phyloP scores from a whole-genome alignment of 2,329 filamentous ascomycete species.

The Lachnellula subtilissima region DNA sequence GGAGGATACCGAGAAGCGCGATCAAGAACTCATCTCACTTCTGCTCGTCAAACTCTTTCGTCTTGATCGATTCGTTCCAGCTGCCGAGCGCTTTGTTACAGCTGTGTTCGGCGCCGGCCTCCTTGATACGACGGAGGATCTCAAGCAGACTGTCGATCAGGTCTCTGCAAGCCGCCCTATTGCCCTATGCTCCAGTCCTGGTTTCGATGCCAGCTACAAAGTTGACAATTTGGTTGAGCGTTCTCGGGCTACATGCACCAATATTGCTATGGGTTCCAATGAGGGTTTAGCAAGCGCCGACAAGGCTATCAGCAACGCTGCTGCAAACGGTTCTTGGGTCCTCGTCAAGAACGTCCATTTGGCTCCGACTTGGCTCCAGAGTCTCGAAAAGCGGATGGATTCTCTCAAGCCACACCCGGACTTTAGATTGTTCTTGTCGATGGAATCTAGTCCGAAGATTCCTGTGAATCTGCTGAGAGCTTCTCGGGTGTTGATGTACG shows the following conservation, averaged over 20 bases:
- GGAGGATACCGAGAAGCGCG: slow-evolving; percentile 56
- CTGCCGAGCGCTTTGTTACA: slow-evolving; percentile 83
- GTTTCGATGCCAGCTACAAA: slow-evolving; percentile 98
- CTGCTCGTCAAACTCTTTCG: slow-evolving; percentile 92
- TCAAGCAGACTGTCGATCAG: slow-evolving; percentile 78
- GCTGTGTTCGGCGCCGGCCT: slow-evolving; percentile 79
- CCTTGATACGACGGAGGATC: slow-evolving; percentile 78
- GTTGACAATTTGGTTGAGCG: slow-evolving; percentile 91
- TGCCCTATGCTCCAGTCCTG: slow-evolving; percentile 87
- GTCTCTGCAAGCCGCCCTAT: slow-evolving; percentile 82
- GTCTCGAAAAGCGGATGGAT: slow-evolving; percentile 93
- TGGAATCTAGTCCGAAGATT: slow-evolving; percentile 96
- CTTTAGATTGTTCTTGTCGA: slow-evolving; percentile 93
- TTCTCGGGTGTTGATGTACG: slow-evolving; percentile 92
- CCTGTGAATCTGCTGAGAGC: slow-evolving; percentile 92
- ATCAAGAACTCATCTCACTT: slow-evolving; percentile 77
- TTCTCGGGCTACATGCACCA: slow-evolving; percentile 76
- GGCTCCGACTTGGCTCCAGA: slow-evolving; percentile 92
- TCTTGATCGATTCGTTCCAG: slow-evolving; percentile 89
- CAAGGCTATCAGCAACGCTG: slow-evolving; percentile 89
- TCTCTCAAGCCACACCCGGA: slow-evolving; percentile 88
- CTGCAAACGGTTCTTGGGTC: slow-evolving; percentile 90
- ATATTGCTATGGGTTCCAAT: slow-evolving; percentile 98
- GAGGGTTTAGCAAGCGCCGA: slow-evolving; percentile 89
- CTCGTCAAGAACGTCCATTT: slow-evolving; percentile 98